These are phyloP conservation scores for Erysimum pusillum DNA, from an alignment of 441 rosid species.

Conservation along the genomic window DNA sequence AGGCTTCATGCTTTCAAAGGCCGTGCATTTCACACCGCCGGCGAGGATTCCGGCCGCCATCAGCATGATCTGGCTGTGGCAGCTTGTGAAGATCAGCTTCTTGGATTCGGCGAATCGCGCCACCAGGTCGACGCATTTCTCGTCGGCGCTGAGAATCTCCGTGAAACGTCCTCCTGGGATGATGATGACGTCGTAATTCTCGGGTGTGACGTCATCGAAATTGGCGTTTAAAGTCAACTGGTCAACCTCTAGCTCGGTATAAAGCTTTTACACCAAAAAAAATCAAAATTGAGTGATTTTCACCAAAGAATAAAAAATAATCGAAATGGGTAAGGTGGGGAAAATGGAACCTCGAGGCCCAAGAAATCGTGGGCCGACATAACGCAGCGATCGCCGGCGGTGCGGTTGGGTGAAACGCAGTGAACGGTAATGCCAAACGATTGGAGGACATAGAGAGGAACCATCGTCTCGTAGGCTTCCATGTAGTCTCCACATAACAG, in stretches of 20 bases:
- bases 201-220: conserved; percentile 50
- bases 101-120: conserved; percentile 50
- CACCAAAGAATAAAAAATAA: neutral
- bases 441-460: conserved; percentile 54
- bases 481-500: conserved; percentile 60
- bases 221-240: conserved; percentile 53
- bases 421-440: conserved; percentile 57
- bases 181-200: conserved; percentile 53
- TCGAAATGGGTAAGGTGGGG: neutral
- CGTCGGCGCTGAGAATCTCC: conserved; percentile 54
- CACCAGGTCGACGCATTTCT: conserved; percentile 48
- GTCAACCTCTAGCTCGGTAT: conserved; percentile 59
- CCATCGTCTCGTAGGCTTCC: conserved; percentile 58
- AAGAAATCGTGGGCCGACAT: conserved; percentile 55
- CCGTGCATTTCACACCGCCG: conserved; percentile 59
- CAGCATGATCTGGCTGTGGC: conserved; percentile 62
- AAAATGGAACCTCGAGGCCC: conserved; percentile 52
- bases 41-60: conserved; percentile 54
- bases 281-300: neutral
- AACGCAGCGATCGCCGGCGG: conserved; percentile 54
- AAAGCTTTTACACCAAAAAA: conserved; percentile 43
- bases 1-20: conserved; percentile 58
- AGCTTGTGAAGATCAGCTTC: conserved; percentile 57
- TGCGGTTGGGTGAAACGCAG: conserved; percentile 56
- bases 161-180: conserved; percentile 63